Conservation (phyloP, 2,329 filamentous ascomycete species). For the Fusarium sarcochroum region DNA sequence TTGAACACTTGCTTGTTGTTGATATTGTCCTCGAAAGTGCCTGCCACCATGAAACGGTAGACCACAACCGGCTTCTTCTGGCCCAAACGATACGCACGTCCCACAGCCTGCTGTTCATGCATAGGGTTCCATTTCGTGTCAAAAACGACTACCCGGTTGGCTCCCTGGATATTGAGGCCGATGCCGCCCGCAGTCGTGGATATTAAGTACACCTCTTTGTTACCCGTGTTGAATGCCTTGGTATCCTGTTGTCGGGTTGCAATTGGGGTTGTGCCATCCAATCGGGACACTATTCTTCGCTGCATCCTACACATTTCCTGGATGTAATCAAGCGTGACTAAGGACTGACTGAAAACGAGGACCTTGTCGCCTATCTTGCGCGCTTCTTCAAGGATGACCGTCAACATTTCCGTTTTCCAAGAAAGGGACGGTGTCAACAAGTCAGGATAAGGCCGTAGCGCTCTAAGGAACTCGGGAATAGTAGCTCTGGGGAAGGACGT, state of each 20-base stretch:
- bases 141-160: constrained; percentile 88
- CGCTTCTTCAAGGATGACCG: constrained; percentile 77
- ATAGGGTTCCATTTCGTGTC: constrained; percentile 87
- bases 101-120: constrained; percentile 88
- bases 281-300: constrained; percentile 65
- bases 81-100: constrained; percentile 87
- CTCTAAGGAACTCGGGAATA: constrained; percentile 51
- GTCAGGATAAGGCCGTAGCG: constrained; percentile 56
- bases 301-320: constrained; percentile 67
- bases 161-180: constrained; percentile 86
- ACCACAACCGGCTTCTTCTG: constrained; percentile 86
- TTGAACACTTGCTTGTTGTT: constrained; percentile 86
- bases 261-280: constrained; percentile 77
- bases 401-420: constrained; percentile 77
- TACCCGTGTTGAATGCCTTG: constrained; percentile 76
- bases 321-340: constrained; percentile 79
- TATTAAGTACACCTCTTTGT: constrained; percentile 78
- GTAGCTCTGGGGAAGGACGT: constrained; percentile 46
- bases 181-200: constrained; percentile 87
- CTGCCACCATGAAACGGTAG: constrained; percentile 83
- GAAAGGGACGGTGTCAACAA: constrained; percentile 68
- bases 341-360: constrained; percentile 83
- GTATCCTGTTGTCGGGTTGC: constrained; percentile 71
- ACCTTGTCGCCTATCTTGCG: constrained; percentile 77
- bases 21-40: constrained; percentile 83